A percentile compares a stretch with the other conserved stretches of the same genome.
These are phyloP conservation scores for Inga leiocalycina DNA, from an alignment of 306 rosid species.

Conservation along the genomic window DNA sequence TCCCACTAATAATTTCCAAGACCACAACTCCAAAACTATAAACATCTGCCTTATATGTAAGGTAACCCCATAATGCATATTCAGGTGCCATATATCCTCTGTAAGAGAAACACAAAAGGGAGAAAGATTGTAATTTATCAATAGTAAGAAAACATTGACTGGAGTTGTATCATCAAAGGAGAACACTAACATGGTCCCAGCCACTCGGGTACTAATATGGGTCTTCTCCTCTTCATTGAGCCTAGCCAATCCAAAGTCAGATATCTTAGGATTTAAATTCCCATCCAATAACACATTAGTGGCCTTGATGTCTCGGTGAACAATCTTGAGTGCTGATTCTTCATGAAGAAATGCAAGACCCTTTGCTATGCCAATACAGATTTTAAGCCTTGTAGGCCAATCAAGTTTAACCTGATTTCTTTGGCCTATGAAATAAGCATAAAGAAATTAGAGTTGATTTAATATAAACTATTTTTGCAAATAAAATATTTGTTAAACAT, in stretches of 20 bases:
- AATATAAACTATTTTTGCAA: not conserved
- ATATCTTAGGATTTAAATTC: slow-evolving; percentile 63
- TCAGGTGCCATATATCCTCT: slow-evolving; percentile 84
- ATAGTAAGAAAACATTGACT: slow-evolving; percentile 9
- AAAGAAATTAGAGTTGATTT: slow-evolving; percentile 2
- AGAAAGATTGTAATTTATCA: slow-evolving; percentile 1
- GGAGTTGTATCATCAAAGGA: slow-evolving; percentile 22
- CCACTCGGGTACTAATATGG: slow-evolving; percentile 61
- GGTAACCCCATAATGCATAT: slow-evolving; percentile 68
- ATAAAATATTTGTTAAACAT: not conserved
- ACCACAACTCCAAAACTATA: slow-evolving; percentile 67
- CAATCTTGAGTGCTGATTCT: slow-evolving; percentile 63
- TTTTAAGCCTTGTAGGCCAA: slow-evolving; percentile 64
- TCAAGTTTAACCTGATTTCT: slow-evolving; percentile 43
- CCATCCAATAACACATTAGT: slow-evolving; percentile 57
- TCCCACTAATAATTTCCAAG: slow-evolving; percentile 57
- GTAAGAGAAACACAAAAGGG: slow-evolving; percentile 20
- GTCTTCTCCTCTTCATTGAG: slow-evolving; percentile 61
- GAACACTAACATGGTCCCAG: slow-evolving; percentile 63
- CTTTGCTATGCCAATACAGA: slow-evolving; percentile 64
- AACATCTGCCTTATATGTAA: slow-evolving; percentile 62
- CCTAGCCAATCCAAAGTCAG: slow-evolving; percentile 79
- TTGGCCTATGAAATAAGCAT: slow-evolving; percentile 23
- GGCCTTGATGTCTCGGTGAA: slow-evolving; percentile 74
- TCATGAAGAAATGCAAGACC: slow-evolving; percentile 70